Percentiles rank a stretch among this genome's conserved stretches.
These are phyloP conservation scores for Hirsutella minnesotensis DNA, from an alignment of 2,329 filamentous ascomycete species.

Conservation along the genomic window DNA sequence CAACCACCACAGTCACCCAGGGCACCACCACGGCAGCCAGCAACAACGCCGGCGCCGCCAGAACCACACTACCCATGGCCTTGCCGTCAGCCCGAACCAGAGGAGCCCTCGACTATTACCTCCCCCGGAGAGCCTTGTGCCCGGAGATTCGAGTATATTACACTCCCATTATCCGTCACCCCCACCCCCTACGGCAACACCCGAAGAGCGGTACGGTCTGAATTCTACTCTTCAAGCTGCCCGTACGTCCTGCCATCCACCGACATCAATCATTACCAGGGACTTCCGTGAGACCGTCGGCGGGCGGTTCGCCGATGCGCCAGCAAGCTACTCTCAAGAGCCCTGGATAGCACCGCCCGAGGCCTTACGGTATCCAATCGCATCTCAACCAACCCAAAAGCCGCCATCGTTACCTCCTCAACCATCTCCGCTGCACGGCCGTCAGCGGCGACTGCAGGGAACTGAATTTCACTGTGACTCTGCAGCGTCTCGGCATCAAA, in stretches of 20 bases:
- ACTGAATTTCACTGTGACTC: neutral
- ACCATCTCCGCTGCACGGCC: neutral
- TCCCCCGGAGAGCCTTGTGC: slow-evolving; percentile 12
- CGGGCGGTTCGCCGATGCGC: neutral
- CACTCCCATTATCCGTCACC: slow-evolving; percentile 5
- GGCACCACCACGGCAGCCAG: slow-evolving; percentile 7
- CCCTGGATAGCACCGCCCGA: neutral
- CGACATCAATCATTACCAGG: neutral
- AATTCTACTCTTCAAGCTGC: neutral
- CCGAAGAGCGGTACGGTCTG: neutral
- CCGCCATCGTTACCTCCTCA: neutral
- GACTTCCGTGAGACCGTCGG: neutral
- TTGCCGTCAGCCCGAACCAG: slow-evolving; percentile 14
- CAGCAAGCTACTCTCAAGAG: neutral
- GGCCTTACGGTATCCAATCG: neutral
- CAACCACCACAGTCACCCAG: slow-evolving; percentile 8
- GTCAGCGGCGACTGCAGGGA: neutral
- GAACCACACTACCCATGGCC: slow-evolving; percentile 9
- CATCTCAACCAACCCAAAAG: neutral
- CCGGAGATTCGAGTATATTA: slow-evolving; percentile 8
- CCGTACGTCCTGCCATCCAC: neutral
- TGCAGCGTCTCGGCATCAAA: neutral
- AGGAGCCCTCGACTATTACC: slow-evolving; percentile 14
- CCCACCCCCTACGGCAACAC: slow-evolving; percentile 3
- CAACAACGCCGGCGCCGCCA: slow-evolving; percentile 6